Conservation (phyloP, 768 basidiomycete species). For the Terana coerulea region DNA sequence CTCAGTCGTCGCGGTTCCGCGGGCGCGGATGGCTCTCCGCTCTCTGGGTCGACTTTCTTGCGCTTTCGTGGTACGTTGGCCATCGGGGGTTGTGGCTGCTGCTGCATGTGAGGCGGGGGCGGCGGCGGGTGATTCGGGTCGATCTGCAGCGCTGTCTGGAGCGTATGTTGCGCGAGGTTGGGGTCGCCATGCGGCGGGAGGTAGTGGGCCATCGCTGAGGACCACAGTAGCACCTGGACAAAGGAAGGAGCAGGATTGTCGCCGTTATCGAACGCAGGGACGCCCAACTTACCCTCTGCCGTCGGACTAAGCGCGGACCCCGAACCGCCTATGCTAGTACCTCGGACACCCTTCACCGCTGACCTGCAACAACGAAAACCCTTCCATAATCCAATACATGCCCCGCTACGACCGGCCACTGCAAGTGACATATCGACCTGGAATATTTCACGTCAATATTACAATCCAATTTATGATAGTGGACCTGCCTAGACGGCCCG, state of each 20-base stretch:
- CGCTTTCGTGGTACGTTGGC: conserved; percentile 36
- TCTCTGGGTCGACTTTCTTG: conserved; percentile 57
- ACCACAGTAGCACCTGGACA: conserved; percentile 4
- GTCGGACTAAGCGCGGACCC: conserved; percentile 12
- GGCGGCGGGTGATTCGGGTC: conserved; percentile 56
- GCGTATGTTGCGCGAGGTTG: conserved; percentile 41
- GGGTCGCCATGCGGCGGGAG: conserved; percentile 48
- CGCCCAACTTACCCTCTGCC: conserved; percentile 13
- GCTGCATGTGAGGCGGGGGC: conserved; percentile 27
- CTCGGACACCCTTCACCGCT: conserved; percentile 4
- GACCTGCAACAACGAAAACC: too few relatives aligned
- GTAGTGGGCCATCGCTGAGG: conserved; percentile 41
- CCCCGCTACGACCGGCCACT: too few relatives aligned
- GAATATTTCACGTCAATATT: too few relatives aligned
- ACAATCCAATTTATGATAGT: too few relatives aligned
- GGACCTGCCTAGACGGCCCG: too few relatives aligned
- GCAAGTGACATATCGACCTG: too few relatives aligned
- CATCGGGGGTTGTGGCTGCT: conserved; percentile 22
- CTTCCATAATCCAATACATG: too few relatives aligned
- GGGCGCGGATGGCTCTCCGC: conserved; percentile 50
- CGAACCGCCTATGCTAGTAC: not conserved
- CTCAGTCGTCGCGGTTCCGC: conserved; percentile 78
- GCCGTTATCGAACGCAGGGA: conserved; percentile 16
- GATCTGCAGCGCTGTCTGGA: conserved; percentile 67
- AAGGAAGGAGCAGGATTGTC: conserved; percentile 9